These are phyloP conservation scores for Vanrija humicola DNA, from an alignment of 1,284 basidiomycete species.

Conservation along the genomic window DNA sequence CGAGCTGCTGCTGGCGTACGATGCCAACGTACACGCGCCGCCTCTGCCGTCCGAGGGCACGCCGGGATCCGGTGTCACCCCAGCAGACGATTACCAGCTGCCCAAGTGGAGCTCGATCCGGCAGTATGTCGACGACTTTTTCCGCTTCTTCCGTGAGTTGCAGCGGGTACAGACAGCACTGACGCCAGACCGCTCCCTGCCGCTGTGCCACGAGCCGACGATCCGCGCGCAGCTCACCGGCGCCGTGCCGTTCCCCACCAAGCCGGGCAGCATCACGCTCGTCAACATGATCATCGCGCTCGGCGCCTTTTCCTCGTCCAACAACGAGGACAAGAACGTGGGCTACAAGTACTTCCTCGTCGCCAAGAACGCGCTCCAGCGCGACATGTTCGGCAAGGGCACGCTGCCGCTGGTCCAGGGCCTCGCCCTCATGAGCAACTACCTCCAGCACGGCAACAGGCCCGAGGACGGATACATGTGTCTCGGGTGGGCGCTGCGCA, in stretches of 20 bases:
- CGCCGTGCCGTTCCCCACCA: conserved; percentile 21
- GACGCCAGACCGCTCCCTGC: conserved; percentile 18
- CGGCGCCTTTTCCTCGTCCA: conserved; percentile 18
- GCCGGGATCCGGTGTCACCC: too few relatives aligned
- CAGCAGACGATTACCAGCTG: not conserved
- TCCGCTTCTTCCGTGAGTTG: conserved; percentile 13
- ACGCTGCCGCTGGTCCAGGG: conserved; percentile 25
- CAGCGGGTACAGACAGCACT: conserved; percentile 10
- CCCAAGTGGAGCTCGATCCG: conserved; percentile 5
- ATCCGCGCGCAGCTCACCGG: conserved; percentile 25
- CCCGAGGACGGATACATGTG: conserved; percentile 26
- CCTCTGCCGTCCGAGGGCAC: too few relatives aligned
- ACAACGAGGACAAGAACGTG: conserved; percentile 3
- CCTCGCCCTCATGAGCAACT: conserved; percentile 29
- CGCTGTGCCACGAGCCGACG: conserved; percentile 29
- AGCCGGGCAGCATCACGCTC: conserved; percentile 12
- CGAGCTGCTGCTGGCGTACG: not conserved
- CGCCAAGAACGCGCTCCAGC: conserved; percentile 14
- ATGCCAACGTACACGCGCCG: not conserved
- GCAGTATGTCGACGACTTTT: conserved; percentile 19
- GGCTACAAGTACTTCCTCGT: conserved; percentile 20
- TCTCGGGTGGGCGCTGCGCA: conserved; percentile 20
- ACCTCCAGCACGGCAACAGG: conserved; percentile 22
- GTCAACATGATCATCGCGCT: conserved; percentile 26
- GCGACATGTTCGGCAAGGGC: conserved; percentile 23